Evolutionary conservation across 441 rosid species (phyloP).

Genomic region (Arabidopsis hybrid): DNA sequence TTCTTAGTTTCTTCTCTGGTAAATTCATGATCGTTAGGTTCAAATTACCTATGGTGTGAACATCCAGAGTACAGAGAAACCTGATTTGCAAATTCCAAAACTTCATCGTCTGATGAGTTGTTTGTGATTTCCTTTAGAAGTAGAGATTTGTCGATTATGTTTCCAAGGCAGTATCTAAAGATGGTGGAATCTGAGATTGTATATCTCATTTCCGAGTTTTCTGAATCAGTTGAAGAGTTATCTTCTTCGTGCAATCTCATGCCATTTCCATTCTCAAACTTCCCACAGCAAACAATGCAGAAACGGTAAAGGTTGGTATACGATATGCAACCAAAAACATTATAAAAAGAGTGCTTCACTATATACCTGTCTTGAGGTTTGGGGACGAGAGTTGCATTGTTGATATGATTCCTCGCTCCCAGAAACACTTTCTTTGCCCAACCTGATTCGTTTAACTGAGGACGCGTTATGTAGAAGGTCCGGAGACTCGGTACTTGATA

Average conservation of each 20-base stretch:
- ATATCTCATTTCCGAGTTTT: conserved; percentile 55
- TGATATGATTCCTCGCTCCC: conserved; percentile 50
- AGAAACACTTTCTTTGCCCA: conserved; percentile 51
- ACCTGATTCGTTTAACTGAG: conserved; percentile 59
- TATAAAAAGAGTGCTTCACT: neutral
- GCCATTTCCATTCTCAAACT: conserved; percentile 53
- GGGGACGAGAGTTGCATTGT: conserved; percentile 44
- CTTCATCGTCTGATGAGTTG: conserved; percentile 65
- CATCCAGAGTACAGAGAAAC: conserved; percentile 84
- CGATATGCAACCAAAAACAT: conserved; percentile 14
- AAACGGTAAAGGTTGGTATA: conserved; percentile 9
- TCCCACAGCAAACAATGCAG: conserved; percentile 37
- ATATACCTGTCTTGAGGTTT: conserved; percentile 52
- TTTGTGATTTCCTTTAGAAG: conserved; percentile 78
- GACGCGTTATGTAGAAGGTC: conserved; percentile 50
- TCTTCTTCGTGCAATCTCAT: conserved; percentile 47
- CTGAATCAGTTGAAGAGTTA: conserved; percentile 59
- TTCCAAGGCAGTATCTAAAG: conserved; percentile 80
- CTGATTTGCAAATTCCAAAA: conserved; percentile 66
- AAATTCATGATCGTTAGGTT: conserved; percentile 10
- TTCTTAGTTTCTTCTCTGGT: neutral
- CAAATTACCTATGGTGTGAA: conserved; percentile 76
- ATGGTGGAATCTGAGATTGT: conserved; percentile 59
- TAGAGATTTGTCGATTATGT: conserved; percentile 63
- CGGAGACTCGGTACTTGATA: conserved; percentile 46